Percentiles rank a stretch among this genome's conserved stretches.
Evolutionary conservation across 169 alveolate genomes (phyloP).

Genomic region (Cryptosporidium tyzzeri): DNA sequence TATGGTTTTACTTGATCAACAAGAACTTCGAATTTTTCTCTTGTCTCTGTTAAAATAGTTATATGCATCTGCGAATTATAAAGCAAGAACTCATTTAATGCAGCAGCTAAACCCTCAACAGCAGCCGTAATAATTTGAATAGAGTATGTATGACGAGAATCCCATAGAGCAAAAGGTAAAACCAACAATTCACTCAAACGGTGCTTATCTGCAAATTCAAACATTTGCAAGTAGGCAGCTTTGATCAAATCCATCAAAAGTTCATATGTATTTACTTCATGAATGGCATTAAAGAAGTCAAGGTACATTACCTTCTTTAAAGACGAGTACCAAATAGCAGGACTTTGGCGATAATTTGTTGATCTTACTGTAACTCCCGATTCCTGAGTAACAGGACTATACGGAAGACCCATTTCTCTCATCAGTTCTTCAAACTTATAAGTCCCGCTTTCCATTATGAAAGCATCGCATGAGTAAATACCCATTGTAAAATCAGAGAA

Average conservation of each 20-base stretch:
- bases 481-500: conserved; percentile 31
- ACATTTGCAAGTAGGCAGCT: conserved; percentile 9
- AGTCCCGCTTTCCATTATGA: conserved; percentile 50
- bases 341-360: not conserved
- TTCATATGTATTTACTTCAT: not conserved
- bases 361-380: conserved; percentile 36
- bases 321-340: conserved; percentile 43
- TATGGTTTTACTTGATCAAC: conserved; percentile 20
- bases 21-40: not conserved
- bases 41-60: not conserved
- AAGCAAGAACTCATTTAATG: conserved; percentile 16
- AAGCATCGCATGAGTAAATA: conserved; percentile 30
- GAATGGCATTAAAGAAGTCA: not conserved
- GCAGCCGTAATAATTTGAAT: conserved; percentile 6
- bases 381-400: not conserved
- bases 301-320: conserved; percentile 9
- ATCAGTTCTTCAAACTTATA: not conserved
- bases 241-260: not conserved
- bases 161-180: conserved; percentile 52
- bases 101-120: conserved; percentile 15
- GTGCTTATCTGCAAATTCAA: conserved; percentile 7
- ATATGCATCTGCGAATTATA: conserved; percentile 3
- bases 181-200: conserved; percentile 13
- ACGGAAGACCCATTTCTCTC: conserved; percentile 26
- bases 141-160: not conserved